A percentile compares a stretch with the other conserved stretches of the same genome.
phyloP scores from a whole-genome alignment of 345 rosid species.

The Stellera chamaejasme region DNA sequence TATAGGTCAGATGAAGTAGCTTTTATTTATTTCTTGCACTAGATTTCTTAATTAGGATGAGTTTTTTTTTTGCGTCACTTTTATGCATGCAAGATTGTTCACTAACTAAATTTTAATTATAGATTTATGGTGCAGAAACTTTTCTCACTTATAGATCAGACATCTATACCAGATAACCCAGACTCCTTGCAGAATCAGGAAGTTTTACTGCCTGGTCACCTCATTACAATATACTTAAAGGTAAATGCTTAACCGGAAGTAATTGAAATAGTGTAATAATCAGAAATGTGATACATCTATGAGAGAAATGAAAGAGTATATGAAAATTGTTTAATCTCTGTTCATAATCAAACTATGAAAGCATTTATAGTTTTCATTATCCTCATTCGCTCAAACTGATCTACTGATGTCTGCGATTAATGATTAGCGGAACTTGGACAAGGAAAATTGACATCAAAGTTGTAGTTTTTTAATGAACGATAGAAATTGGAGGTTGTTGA shows the following conservation, averaged over 20 bases:
- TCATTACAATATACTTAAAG: conserved; percentile 84
- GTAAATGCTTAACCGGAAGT: conserved; percentile 22
- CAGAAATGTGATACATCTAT: not conserved
- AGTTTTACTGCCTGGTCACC: conserved; percentile 89
- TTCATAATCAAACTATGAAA: too few species aligned
- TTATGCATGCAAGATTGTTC: conserved; percentile 5
- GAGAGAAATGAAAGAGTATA: too few species aligned
- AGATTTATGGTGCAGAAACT: conserved; percentile 97
- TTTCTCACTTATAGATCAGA: conserved; percentile 87
- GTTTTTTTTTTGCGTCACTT: not conserved
- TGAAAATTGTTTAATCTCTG: too few species aligned
- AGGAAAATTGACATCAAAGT: too few species aligned
- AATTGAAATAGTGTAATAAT: conserved; percentile 1
- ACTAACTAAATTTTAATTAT: conserved; percentile 20
- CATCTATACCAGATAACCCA: conserved; percentile 77
- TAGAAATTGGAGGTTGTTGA: too few species aligned
- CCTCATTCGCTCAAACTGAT: too few species aligned
- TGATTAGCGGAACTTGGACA: too few species aligned
- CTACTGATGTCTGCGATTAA: too few species aligned
- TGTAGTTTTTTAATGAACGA: too few species aligned
- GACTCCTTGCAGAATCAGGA: conserved; percentile 98
- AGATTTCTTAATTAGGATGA: conserved; percentile 5
- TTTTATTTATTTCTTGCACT: not conserved
- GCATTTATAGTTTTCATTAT: too few species aligned
- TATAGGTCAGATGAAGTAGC: too few species aligned